Base-by-base conservation (phyloP, 2,329 filamentous ascomycete genomes). In the Ceratocystiopsis sp. region DNA sequence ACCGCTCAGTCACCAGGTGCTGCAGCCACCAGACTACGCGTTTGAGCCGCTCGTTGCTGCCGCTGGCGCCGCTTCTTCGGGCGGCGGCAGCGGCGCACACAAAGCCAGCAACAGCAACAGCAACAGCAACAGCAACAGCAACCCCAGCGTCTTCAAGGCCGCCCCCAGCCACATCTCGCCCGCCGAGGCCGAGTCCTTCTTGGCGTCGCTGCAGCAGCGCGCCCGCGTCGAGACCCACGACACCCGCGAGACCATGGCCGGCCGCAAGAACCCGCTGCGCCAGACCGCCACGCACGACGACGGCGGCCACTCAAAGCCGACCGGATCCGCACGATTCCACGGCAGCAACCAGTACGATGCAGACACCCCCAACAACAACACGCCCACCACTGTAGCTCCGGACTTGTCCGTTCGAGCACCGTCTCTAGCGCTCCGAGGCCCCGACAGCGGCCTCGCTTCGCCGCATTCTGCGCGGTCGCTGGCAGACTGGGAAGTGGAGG, bases 401-500 rank as follows among this genome's bases (percentile, higher is more conserved):
- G 87, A 80, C 49, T 67, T 75, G 70, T 75, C 85, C 83, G 87
- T 95, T 72, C 75, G 84, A 94, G 87, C 86, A 84, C 84, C 82
- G 64, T 63, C 64, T 75, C 76, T 76, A 77, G 76, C 71, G 75
- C 76, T 59, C 59, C 67, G 58, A 67, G 69, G 60, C 74, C 72
- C 65, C 72, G 68, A 59, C 73, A 71, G 65, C 73, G 78, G 77
- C 55, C 69, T 82, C 63, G 74, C 80, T 68, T 79, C 83, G 82
- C 82, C 80, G 80, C 80, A 84, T 61, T 71, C 73, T 81, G 89
- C 86, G 87, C 87, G 89, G 78, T 93, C 81, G 72, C 72, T 96
- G 75, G 81, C 87, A 75, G 89, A 95, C 68, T 96, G 89, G 89
- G 85, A 95, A 82, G 87, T 95, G 67, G 89, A 96, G 84, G 87